A percentile compares a stretch with the other conserved stretches of the same genome.
phyloP scores from a whole-genome alignment of 495 filamentous ascomycete species.

The Aspergillus incahuasiensis region DNA sequence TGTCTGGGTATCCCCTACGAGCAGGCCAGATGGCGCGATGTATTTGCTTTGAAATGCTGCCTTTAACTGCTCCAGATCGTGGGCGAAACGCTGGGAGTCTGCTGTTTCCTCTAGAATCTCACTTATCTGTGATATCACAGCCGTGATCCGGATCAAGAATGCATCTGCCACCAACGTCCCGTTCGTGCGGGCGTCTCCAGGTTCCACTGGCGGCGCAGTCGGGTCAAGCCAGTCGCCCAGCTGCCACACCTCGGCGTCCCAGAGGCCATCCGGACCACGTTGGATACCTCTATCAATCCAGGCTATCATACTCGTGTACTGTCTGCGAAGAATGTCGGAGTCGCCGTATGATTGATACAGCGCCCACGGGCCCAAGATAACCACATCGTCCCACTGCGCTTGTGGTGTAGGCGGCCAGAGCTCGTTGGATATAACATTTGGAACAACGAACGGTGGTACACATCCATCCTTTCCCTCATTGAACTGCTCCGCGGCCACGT shows the following conservation, averaged over 20 bases:
- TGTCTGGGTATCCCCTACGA: constrained; percentile 48
- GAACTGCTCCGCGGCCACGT: constrained; percentile 39
- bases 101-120: constrained; percentile 22
- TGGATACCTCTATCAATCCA: constrained; percentile 47
- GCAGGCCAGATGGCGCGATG: constrained; percentile 34
- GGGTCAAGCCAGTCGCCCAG: constrained; percentile 57
- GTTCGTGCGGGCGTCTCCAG: constrained; percentile 40
- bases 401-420: constrained; percentile 28
- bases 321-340: constrained; percentile 31
- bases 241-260: constrained; percentile 37
- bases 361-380: constrained; percentile 44
- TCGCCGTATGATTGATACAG: constrained; percentile 44
- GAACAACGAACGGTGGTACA: constrained; percentile 35
- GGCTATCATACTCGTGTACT: constrained; percentile 42
- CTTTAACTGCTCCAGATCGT: constrained; percentile 15
- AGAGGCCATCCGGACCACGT: constrained; percentile 34
- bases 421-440: constrained; percentile 26
- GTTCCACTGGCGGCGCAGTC: constrained; percentile 38
- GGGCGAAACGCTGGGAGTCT: constrained; percentile 25
- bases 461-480: constrained; percentile 12
- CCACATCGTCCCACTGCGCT: constrained; percentile 48
- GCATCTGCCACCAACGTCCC: constrained; percentile 46
- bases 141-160: constrained; percentile 46
- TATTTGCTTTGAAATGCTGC: constrained; percentile 40
- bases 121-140: constrained; percentile 25